Evolutionary conservation across 2,329 filamentous ascomycete genomes (phyloP), one percentile per base, ranked within the genome.

Genomic region (Colletotrichum spinosum): DNA sequence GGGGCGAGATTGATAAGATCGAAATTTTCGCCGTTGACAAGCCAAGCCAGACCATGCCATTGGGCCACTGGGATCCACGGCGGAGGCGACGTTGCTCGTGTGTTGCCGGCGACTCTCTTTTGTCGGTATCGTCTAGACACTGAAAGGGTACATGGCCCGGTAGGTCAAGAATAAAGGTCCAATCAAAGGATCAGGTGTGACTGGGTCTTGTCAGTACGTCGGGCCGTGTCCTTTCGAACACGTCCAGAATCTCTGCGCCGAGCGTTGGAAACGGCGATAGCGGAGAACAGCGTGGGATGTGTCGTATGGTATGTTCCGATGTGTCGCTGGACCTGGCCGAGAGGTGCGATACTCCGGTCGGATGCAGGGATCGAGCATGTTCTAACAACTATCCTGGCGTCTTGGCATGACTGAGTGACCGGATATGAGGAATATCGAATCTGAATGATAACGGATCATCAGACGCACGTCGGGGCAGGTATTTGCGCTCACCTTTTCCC

Each of bases 1-100:
- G 50, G 58, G 51, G 33, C 38, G 38, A 56, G 58, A 61, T 61
- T 61, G 58, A 61, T 61, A 61, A 56, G 58, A 61, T 56, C 45
- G 45, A 56, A 39, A 44, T 34, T 50, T 49, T 56, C 15, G 12
- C 44, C 25, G 2, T 25, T 25, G 25, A 25, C 25, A 25, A 17
- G 10, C 17, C 17, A 10, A 15, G 37, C 8, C 17, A 37, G 13
- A 35, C 42, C 42, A 44, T 55, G 37, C 34, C 37, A 61, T 61
- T 48, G 51, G 58, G 50, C 44, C 51, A 61, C 55, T 37, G 50
- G 37, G 25, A 55, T 50, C 58, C 58, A 44, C 55, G 51, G 25
- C 51, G 35, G 11, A 12, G 50, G 58, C 51, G 38, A 56, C 15
- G 38, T 61, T 55, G 17, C 58, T 55, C 4, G 8, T 38, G 25